Base-by-base conservation (phyloP, 257 asterid genomes). In the Datura wrightii region DNA sequence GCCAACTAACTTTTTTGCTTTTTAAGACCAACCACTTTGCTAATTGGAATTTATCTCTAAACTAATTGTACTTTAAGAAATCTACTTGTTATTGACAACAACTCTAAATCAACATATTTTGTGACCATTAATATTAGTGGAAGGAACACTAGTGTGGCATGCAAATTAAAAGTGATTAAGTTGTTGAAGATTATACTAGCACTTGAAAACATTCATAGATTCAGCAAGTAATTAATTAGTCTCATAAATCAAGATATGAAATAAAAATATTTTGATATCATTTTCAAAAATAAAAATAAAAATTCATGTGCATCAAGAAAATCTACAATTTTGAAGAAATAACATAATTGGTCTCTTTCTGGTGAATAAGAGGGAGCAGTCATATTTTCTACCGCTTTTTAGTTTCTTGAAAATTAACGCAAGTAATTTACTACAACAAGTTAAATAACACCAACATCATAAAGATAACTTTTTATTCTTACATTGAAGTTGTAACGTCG, bases 401-500 rank as follows among this genome's bases (percentile, higher is more conserved):
- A 53, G 58, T 53, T 53, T 3, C 58, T 11, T 53, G 18, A 53
- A 53, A 53, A 11, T 13, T 13, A 53, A 53, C 2, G 18, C n/a
- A 53, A 53, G 58, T 13, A 53, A 53, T 19, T 2, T 16, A 69
- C 2, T 41, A 16, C 16, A 8, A 69, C 53, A 67, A 15, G 50
- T 67, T 37, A 67, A 67, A 67, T 3, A 15, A 67, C 16, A 37
- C 19, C 14, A 41, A 6, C 36, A 36, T 0, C 8, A 3, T 67
- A 56, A 18, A 56, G 6, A 56, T 2, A 16, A 56, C 18, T 56
- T 16, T 6, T 16, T 7, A 31, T 0, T 67, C 34, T 85, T 83
- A 88, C 94, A 55, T 90, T 87, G 72, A 92, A 90, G 76, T 90
- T 92, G 92, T 90, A 92, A 63, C 85, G 91, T 10, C 92, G 92